Evolutionary conservation across 495 filamentous ascomycete genomes (phyloP), one percentile per base, ranked within the genome.

Genomic region (Hyaloscypha bicolor): DNA sequence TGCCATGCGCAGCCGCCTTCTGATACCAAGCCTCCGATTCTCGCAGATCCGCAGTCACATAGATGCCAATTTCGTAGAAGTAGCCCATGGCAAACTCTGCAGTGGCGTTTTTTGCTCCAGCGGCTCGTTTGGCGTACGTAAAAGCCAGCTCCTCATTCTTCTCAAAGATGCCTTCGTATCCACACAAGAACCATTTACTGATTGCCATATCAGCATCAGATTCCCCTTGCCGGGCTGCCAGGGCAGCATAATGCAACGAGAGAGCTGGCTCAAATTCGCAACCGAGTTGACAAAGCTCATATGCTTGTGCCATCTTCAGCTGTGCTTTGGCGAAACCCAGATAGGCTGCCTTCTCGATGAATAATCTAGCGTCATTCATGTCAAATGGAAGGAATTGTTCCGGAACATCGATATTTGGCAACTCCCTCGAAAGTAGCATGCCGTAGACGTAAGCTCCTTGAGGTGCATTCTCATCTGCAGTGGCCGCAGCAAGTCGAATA

Each of bases 101-200:
- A 1, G 94, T 98, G 2, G 93, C 83, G 52, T 98, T 85, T 30
- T 92, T 91, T 37, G 86, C 84, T 61, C 86, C 79, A 33, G 95
- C 94, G 5, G 95, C 95, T 55, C 93, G 86, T 63, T 93, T 87
- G 30, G 96, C 96, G 74, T 97, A 97, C 31, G 85, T 89, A 75
- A 91, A 99, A 6, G 95, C 96, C 11, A 98, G 80, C 69, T 91
- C 89, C 77, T 99, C 96, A 73, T 97, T 97, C 82, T 97, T 98
- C 51, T 91, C 86, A 74, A 99, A 97, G 6, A 93, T 82, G 30
- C 87, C 87, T 74, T 98, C 94, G 69, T 93, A 92, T 9, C 95
- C 95, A 73, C 95, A 97, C 31, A 99, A 82, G 78, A 98, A 98
- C 95, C 95, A 99, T 78, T 97, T 96, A 74, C 94, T 97, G 66